A percentile compares a stretch with the other conserved stretches of the same genome.
Evolutionary conservation across 2,329 filamentous ascomycete species (phyloP).

Genomic region (Aspergillus glaucus): DNA sequence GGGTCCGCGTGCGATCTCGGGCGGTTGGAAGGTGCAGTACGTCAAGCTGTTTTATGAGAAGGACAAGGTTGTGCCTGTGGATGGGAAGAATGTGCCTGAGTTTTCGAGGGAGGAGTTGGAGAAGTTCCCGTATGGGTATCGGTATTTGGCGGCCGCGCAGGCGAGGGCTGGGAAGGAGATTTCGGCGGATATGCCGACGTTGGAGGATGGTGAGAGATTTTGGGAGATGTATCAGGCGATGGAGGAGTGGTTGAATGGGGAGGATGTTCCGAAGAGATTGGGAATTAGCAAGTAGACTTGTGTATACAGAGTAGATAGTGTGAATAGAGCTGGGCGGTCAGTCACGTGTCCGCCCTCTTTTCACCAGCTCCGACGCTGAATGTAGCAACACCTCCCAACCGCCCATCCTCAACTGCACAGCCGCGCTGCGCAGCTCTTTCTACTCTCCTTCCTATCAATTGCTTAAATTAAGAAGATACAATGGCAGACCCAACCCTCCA

Average conservation of each 20-base stretch:
- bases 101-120: neutral
- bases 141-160: neutral
- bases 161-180: neutral
- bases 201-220: neutral
- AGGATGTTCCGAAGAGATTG: neutral
- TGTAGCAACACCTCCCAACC: too few relatives aligned
- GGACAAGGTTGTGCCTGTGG: neutral
- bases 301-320: neutral
- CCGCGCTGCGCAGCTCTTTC: too few relatives aligned
- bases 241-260: neutral
- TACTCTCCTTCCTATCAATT: neutral
- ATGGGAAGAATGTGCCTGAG: neutral
- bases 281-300: neutral
- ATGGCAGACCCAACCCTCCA: constrained; percentile 55
- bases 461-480: constrained; percentile 1
- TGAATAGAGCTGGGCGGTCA: neutral
- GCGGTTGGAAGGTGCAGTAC: neutral
- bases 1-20: neutral
- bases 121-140: neutral
- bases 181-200: neutral
- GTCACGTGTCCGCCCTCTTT: neutral
- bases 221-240: neutral
- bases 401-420: too few relatives aligned
- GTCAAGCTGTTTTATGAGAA: neutral
- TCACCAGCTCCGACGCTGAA: neutral